These are phyloP conservation scores for Hypoxylon sp. DNA, from an alignment of 2,329 filamentous ascomycete genomes.

Conservation along the genomic window DNA sequence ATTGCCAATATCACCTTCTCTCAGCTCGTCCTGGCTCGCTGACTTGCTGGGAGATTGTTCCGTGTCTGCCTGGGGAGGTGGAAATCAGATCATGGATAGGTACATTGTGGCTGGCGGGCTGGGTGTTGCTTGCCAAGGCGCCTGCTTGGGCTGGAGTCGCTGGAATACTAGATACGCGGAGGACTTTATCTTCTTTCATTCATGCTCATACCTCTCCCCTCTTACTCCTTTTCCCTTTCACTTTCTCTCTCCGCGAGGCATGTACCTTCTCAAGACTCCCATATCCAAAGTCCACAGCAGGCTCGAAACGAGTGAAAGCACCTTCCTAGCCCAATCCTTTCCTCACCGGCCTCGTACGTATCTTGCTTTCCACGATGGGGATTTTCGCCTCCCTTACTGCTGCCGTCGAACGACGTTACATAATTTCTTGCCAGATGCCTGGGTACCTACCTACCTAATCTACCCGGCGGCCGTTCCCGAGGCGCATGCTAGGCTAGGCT, in stretches of 20 bases:
- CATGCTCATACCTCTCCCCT: not conserved
- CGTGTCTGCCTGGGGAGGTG: not conserved
- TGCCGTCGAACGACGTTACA: conserved; percentile 2
- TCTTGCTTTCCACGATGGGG: not conserved
- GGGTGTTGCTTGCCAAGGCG: not conserved
- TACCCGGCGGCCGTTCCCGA: not conserved
- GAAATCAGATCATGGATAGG: not conserved
- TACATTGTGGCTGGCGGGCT: not conserved
- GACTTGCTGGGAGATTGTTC: not conserved
- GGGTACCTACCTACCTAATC: no score
- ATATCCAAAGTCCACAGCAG: no score
- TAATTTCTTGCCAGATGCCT: no score
- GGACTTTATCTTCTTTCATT: no score
- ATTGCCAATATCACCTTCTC: not conserved
- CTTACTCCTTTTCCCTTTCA: not conserved
- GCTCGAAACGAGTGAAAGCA: not conserved
- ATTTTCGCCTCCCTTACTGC: conserved; percentile 1
- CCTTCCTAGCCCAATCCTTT: not conserved
- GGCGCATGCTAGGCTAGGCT: not conserved
- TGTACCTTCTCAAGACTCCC: no score
- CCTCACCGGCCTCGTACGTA: not conserved
- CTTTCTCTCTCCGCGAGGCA: not conserved
- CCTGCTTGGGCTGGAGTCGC: not conserved
- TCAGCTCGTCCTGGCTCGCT: not conserved
- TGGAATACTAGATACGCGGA: not conserved